Base-by-base conservation (phyloP, 2,329 filamentous ascomycete species). In the Metarhizium rileyi region DNA sequence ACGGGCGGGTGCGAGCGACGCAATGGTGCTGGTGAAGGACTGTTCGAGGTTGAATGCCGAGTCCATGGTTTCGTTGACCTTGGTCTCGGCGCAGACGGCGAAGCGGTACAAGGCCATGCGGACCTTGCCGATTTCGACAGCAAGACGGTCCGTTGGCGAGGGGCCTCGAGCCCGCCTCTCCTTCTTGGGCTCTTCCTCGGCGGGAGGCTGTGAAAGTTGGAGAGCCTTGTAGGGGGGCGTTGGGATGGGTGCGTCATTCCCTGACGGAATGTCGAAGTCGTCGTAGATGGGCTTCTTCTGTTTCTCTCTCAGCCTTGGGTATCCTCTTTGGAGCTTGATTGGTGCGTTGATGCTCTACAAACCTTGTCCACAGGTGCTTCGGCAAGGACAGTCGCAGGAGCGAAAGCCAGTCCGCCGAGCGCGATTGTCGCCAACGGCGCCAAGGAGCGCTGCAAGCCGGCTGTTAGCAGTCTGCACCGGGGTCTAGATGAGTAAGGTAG, bases 111-210 rank as follows among this genome's bases (percentile, higher is more conserved):
- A 74, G 65, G 86, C 86, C 54, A 96, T 75, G 53, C 93, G 89
- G 52, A 79, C 87, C 58, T 77, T 79, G 61, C 87, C 83, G 63
- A 98, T 85, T 65, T 96, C 83, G 30, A 76, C 77, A 52, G 93
- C 89, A 35, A 98, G 80, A 46, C 90, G 85, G 69, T 95, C 90
- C 56, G 93, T 97, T 14, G 90, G 90, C 22, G 90, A 89, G 14
- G 88, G 87, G 54, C 72, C 69, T 52, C 66, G 66, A 45, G 63
- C 58, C 36, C 28, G 27, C 36, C 44, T 50, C 18, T 44, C 46
- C 41, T 20, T 42, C 50, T 65, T 62, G 66, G 64, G 55, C 66
- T 63, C 55, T 25, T 63, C 57, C 28, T 60, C 58, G 50, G 62
- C 63, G 55, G 66, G 66, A 61, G 58, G 55, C 44, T 48, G 62